Percentiles rank a stretch among this genome's conserved stretches.
Conservation (phyloP, 164 flowering plant species). For the Stephania yunnanensis region DNA sequence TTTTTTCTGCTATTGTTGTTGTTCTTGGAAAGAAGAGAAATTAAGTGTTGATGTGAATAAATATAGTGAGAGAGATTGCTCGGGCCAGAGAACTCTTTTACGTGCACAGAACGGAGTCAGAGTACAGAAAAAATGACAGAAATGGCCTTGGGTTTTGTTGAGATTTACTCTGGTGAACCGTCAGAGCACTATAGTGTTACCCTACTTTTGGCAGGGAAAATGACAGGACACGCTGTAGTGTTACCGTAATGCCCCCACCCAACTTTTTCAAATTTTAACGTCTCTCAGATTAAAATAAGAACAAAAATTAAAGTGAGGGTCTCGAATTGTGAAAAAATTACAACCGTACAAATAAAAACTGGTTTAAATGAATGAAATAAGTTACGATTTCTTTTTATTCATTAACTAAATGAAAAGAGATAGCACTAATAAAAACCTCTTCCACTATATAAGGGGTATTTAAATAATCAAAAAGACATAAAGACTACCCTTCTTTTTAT, state of each 20-base stretch:
- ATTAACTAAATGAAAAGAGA: too few relatives aligned
- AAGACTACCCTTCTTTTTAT: too few relatives aligned
- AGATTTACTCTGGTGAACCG: not conserved
- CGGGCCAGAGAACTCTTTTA: slow-evolving; percentile 3
- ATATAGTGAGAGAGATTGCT: slow-evolving; percentile 21
- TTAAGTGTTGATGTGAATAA: slow-evolving; percentile 1
- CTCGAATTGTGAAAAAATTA: too few relatives aligned
- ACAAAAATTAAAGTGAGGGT: too few relatives aligned
- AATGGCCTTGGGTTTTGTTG: slow-evolving; percentile 3
- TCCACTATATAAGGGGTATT: too few relatives aligned
- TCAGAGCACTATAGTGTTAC: not conserved
- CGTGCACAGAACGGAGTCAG: slow-evolving; percentile 17
- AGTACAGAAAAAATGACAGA: not conserved
- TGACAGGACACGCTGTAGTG: not conserved
- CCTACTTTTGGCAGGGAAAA: not conserved
- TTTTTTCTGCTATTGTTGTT: not conserved
- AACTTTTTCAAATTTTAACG: not conserved
- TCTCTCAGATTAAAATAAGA: too few relatives aligned
- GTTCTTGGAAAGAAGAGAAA: not conserved
- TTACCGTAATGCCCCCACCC: not conserved
- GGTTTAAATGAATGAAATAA: too few relatives aligned
- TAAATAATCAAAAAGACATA: too few relatives aligned
- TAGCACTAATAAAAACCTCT: too few relatives aligned
- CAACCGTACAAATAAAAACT: too few relatives aligned
- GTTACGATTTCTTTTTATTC: too few relatives aligned